A percentile compares a stretch with the other conserved stretches of the same genome.
These are phyloP conservation scores for Podosphaera aphanis DNA, from an alignment of 2,329 filamentous ascomycete species.

Conservation along the genomic window DNA sequence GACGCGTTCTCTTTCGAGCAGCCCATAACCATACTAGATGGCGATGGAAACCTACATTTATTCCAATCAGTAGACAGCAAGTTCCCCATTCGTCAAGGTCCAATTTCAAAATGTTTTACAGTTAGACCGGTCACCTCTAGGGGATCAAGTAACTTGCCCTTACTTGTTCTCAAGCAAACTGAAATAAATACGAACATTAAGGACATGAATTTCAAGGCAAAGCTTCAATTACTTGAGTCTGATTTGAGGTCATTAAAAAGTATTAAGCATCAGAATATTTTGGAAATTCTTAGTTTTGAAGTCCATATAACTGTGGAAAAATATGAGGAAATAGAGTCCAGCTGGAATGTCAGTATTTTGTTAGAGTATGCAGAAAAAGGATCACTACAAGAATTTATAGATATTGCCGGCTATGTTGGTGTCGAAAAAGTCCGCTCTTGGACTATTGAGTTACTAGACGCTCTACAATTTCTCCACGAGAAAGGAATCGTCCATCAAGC, in stretches of 20 bases:
- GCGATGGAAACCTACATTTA: conserved; percentile 34
- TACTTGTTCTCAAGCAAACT: conserved; percentile 50
- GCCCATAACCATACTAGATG: conserved; percentile 37
- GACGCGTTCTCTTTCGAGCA: conserved; percentile 40
- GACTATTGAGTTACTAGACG: conserved; percentile 81
- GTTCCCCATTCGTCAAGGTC: conserved; percentile 38
- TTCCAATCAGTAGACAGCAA: conserved; percentile 53
- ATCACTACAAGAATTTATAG: conserved; percentile 58
- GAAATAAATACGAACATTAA: conserved; percentile 32
- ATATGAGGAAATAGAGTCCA: conserved; percentile 17
- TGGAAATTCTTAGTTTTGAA: conserved; percentile 64
- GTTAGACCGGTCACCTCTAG: conserved; percentile 40
- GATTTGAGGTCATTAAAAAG: conserved; percentile 54
- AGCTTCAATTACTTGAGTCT: conserved; percentile 53
- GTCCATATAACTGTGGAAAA: conserved; percentile 45
- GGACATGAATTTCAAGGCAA: conserved; percentile 47
- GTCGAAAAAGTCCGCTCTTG: conserved; percentile 61
- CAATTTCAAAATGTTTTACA: conserved; percentile 43
- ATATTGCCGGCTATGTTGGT: conserved; percentile 51
- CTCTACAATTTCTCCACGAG: conserved; percentile 65
- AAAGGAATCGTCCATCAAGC: conserved; percentile 66
- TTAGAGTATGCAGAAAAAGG: conserved; percentile 61
- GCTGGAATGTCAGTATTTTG: conserved; percentile 54
- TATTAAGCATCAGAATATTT: conserved; percentile 51
- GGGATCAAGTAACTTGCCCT: conserved; percentile 28